Conservation (phyloP, 2,329 filamentous ascomycete genomes). For the Lasiodiplodia theobromae region DNA sequence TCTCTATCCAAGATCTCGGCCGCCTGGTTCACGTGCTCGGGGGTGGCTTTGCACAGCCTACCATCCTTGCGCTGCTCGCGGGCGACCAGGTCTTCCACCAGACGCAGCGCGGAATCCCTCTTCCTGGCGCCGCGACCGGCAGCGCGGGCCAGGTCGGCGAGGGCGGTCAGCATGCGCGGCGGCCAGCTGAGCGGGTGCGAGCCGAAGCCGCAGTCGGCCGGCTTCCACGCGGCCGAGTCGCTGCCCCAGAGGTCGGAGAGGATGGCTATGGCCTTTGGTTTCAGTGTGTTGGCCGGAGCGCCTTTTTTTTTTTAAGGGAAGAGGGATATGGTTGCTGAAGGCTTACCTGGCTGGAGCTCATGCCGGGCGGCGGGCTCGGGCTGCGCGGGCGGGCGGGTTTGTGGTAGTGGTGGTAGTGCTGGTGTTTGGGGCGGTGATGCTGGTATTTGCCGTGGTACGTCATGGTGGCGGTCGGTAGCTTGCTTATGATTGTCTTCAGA, state of each 20-base stretch:
- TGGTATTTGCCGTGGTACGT: not conserved
- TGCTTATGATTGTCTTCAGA: not conserved
- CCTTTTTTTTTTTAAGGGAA: too few species aligned
- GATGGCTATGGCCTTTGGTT: not conserved
- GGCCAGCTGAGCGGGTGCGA: not conserved
- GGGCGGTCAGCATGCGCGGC: not conserved
- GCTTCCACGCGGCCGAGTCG: not conserved
- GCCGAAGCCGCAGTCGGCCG: not conserved
- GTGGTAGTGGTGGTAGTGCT: not conserved
- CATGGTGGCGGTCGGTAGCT: not conserved
- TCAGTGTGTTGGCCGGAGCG: not conserved
- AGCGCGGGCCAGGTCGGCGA: not conserved
- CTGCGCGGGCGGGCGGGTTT: not conserved
- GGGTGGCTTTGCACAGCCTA: not conserved
- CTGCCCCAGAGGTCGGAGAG: not conserved
- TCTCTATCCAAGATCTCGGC: not conserved
- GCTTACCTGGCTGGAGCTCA: not conserved
- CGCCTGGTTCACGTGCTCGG: not conserved
- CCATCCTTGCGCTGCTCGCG: not conserved
- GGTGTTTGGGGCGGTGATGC: not conserved
- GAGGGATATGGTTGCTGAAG: not conserved
- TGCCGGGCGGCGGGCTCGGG: not conserved
- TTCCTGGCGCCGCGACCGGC: not conserved
- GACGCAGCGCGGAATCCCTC: not conserved
- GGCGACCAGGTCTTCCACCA: not conserved